These are phyloP conservation scores for Pleochaeta shiraiana DNA, from an alignment of 2,329 filamentous ascomycete species.

Conservation along the genomic window DNA sequence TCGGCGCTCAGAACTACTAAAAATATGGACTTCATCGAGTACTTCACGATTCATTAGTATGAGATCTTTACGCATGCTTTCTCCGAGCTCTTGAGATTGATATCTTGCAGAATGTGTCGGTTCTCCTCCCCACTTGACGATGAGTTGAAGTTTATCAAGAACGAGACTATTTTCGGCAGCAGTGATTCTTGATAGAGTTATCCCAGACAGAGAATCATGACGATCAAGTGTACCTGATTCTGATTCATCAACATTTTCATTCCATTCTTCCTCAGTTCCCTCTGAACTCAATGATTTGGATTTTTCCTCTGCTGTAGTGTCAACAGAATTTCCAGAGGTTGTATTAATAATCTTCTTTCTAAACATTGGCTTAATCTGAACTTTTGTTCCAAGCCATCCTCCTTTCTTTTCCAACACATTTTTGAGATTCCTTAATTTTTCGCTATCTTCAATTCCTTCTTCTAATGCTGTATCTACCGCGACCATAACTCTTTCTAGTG, in stretches of 20 bases:
- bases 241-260: slow-evolving; percentile 12
- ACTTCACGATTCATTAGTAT: slow-evolving; percentile 83
- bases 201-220: slow-evolving; percentile 69
- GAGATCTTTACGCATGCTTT: slow-evolving; percentile 90
- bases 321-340: slow-evolving; percentile 11
- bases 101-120: slow-evolving; percentile 95
- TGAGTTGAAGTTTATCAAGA: slow-evolving; percentile 86
- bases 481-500: slow-evolving; percentile 68
- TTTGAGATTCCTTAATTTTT: slow-evolving; percentile 66
- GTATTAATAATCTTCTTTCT: slow-evolving; percentile 60
- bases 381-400: slow-evolving; percentile 85
- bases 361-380: slow-evolving; percentile 99
- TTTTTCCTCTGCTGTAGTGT: neutral
- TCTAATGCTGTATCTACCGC: slow-evolving; percentile 66
- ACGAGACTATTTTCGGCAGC: slow-evolving; percentile 84
- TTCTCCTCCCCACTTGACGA: slow-evolving; percentile 98
- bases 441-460: slow-evolving; percentile 61
- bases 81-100: slow-evolving; percentile 82
- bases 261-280: neutral
- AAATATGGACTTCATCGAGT: slow-evolving; percentile 80
- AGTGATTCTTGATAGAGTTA: slow-evolving; percentile 85
- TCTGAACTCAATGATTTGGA: slow-evolving; percentile 6
- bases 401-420: slow-evolving; percentile 87
- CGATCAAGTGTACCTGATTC: slow-evolving; percentile 31
- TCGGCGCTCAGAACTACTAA: slow-evolving; percentile 84